Evolutionary conservation across 768 basidiomycete species (phyloP).

Genomic region (Leccinum boreale): DNA sequence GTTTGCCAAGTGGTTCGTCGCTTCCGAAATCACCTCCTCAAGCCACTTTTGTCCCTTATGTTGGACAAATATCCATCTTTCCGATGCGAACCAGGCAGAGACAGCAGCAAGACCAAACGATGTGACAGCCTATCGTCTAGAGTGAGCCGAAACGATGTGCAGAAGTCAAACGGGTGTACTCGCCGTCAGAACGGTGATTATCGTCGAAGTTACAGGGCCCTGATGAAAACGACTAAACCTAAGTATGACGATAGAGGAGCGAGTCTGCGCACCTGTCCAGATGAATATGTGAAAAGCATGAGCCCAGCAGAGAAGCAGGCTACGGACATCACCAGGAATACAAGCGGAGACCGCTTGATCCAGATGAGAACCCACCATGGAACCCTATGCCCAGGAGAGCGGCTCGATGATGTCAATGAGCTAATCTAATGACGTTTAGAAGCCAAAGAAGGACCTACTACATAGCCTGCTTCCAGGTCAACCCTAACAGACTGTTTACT

Average conservation of each 20-base stretch:
- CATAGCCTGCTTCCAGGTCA: conserved; percentile 58
- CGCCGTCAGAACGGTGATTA: conserved; percentile 71
- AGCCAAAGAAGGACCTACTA: conserved; percentile 38
- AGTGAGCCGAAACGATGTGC: conserved; percentile 6
- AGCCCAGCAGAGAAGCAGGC: conserved; percentile 80
- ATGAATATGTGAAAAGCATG: conserved; percentile 74
- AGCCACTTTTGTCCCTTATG: conserved; percentile 53
- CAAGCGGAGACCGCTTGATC: conserved; percentile 82
- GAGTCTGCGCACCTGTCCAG: conserved; percentile 50
- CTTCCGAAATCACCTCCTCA: conserved; percentile 39
- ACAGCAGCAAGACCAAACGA: conserved; percentile 47
- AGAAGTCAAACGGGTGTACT: conserved; percentile 12
- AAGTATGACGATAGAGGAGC: conserved; percentile 22
- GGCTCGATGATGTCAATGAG: conserved; percentile 34
- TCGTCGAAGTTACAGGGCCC: conserved; percentile 58
- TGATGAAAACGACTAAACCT: conserved; percentile 30
- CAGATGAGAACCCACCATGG: conserved; percentile 68
- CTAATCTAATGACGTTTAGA: conserved; percentile 2
- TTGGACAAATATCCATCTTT: conserved; percentile 46
- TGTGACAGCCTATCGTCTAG: conserved; percentile 30
- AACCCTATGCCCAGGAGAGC: conserved; percentile 52
- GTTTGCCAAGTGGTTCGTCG: conserved; percentile 24
- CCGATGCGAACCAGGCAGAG: conserved; percentile 51
- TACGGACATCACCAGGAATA: conserved; percentile 81
- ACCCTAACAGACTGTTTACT: conserved; percentile 49